Base-by-base conservation (phyloP, 768 basidiomycete genomes). In the Suillus discolor region DNA sequence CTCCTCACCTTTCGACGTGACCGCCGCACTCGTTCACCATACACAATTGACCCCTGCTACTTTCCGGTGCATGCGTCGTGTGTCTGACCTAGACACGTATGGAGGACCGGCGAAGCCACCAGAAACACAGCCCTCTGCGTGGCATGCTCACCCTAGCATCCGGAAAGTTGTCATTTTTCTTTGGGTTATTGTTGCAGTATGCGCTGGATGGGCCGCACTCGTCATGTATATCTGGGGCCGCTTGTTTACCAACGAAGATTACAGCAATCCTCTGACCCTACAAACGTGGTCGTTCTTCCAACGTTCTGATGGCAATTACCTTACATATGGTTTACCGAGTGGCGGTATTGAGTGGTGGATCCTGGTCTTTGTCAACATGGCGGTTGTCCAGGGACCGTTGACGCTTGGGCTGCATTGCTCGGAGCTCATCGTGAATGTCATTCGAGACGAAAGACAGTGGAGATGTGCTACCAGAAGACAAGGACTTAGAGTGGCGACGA, bases 361-460 rank as follows among this genome's bases (percentile, higher is more conserved):
- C 0, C 25, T 75, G 61, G 69, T 71, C 65, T 77, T 72, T n/a
- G 9, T 68, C 64, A 75, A 65, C 59, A 70, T 75, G 67, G 72
- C 67, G 20, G 57, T 41, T 39, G 66, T 76, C 34, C 75, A 77
- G 15, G 75, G 75, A 54, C 68, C 75, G 2, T 44, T 75, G 67
- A 75, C 75, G 13, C 28, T 77, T 66, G 71, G 38, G 28, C 66
- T 76, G 6, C 75, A 75, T 47, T 75, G 71, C 25, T 66, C 70
- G 1, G 75, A 77, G 62, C 68, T 76, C 5, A 66, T 75, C 8
- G 68, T 67, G 60, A 77, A 76, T 49, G 72, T 74, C 38, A 62
- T 77, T 51, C 71, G 74, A 42, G 74, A 76, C n/a, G 75, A 76
- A 66, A 59, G 31, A 38, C 51, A 66, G 59, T 77, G 75, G 75